Evolutionary conservation across 208 protist genomes (phyloP), one percentile per base, ranked within the genome.

Genomic region (Angomonas desouzai): DNA sequence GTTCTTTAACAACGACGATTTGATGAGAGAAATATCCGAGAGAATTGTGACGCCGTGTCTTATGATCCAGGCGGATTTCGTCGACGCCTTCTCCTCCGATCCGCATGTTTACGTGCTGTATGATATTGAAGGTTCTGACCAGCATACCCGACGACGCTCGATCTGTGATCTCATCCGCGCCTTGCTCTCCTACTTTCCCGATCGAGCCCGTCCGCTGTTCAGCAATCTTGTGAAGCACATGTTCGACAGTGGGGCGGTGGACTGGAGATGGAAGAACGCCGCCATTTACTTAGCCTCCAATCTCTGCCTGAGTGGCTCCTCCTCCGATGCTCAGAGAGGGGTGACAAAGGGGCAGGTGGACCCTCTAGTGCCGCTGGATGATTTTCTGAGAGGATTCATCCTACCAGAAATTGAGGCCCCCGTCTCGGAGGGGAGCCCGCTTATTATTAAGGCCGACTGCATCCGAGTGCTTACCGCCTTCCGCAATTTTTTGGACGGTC

Each of bases 51-150:
- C 97, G 25, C 98, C 98, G 28, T 98, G 98, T 62, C 83, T 99
- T 36, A 43, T 64, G 13, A 67, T 98, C 18, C 62, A 57, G n/a
- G 81, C 97, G 36, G 74, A 81, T 27, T 97, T 99, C 58, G 63
- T 97, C 57, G 96, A 98, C 40, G 59, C 93, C 1, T 99, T 96
- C 68, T 81, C 91, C 53, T 72, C 93, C 32, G 90, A 97, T n/a
- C 70, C 87, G 16, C 93, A 99, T 68, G 94, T 96, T 68, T 99
- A 98, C 75, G 98, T 99, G 34, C 83, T 97, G 59, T 74, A 81
- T 9, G 97, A 99, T 73, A 93, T 99, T 61, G 97, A 99, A 68
- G 98, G 98, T 48, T 96, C 85, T 58, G 92, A 96, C 70, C 80
- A 91, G 57, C 90, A 98, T 64, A 97, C 91, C 9, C 77, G 97